A percentile compares a stretch with the other conserved stretches of the same genome.
These are phyloP conservation scores for Obba rivulosa DNA, from an alignment of 768 basidiomycete genomes.

Conservation along the genomic window DNA sequence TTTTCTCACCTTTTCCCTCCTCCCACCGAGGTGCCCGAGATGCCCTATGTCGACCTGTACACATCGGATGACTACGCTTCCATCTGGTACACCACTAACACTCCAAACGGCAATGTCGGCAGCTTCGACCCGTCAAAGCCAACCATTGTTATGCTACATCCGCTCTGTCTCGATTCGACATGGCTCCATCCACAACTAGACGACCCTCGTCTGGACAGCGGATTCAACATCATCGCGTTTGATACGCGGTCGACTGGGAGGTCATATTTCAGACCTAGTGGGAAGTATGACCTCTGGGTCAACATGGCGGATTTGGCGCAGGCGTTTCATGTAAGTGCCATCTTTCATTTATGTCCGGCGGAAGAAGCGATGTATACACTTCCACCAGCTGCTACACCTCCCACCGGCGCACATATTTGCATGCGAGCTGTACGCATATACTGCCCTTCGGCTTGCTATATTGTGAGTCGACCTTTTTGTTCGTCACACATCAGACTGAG, in stretches of 20 bases:
- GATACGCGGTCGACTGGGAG: slow-evolving; percentile 63
- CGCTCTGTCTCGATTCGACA: slow-evolving; percentile 59
- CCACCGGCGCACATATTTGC: slow-evolving; percentile 71
- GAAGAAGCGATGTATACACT: neutral
- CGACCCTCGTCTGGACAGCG: slow-evolving; percentile 51
- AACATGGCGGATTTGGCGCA: slow-evolving; percentile 73
- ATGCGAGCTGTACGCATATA: slow-evolving; percentile 53
- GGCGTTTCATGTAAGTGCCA: slow-evolving; percentile 48
- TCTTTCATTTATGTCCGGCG: neutral
- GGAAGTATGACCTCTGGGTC: slow-evolving; percentile 68
- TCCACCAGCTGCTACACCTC: slow-evolving; percentile 48
- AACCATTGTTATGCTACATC: slow-evolving; percentile 63
- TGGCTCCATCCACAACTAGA: slow-evolving; percentile 67
- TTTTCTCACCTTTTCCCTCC: slow-evolving; percentile 1
- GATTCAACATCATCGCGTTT: slow-evolving; percentile 71
- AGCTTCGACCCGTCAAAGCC: slow-evolving; percentile 63
- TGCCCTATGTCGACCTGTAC: slow-evolving; percentile 68
- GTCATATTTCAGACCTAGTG: slow-evolving; percentile 47
- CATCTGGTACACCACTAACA: slow-evolving; percentile 69
- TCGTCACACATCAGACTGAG: neutral
- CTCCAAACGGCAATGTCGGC: slow-evolving; percentile 51
- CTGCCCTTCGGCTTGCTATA: slow-evolving; percentile 58
- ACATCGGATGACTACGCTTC: slow-evolving; percentile 62
- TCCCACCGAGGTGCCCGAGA: slow-evolving; percentile 23
- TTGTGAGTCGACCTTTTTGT: slow-evolving; percentile 41